Conservation (phyloP, 2,329 filamentous ascomycete species). For the Hawksworthiomyces lignivorus region DNA sequence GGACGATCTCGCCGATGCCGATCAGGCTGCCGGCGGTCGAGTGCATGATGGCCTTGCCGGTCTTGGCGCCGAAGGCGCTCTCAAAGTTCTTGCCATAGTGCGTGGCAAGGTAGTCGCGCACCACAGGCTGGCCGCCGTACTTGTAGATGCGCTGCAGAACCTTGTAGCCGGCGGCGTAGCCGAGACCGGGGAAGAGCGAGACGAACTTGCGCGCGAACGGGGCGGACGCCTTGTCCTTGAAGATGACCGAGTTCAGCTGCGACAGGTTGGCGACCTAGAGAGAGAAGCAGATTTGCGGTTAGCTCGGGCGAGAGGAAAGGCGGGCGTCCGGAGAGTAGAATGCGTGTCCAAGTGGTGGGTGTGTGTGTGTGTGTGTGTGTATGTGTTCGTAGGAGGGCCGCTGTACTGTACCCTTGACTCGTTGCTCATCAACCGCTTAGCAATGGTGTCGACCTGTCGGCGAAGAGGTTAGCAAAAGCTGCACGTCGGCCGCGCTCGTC, state of each 20-base stretch:
- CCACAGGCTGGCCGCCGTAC: constrained; percentile 94
- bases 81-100: constrained; percentile 83
- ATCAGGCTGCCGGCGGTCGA: constrained; percentile 93
- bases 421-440: constrained; percentile 99
- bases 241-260: constrained; percentile 84
- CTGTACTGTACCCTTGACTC: constrained; percentile 60
- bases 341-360: too few species aligned
- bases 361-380: too few species aligned
- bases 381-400: too few species aligned
- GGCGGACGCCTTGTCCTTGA: constrained; percentile 77
- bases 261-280: constrained; percentile 45
- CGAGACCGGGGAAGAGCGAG: constrained; percentile 91
- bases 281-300: too few species aligned
- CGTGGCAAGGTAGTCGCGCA: constrained; percentile 75
- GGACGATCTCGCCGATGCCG: constrained; percentile 92
- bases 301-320: too few species aligned
- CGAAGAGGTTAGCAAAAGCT: constrained; percentile 19
- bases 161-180: constrained; percentile 98
- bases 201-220: constrained; percentile 71
- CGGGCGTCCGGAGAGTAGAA: too few species aligned
- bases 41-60: constrained; percentile 96
- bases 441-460: constrained; percentile 84
- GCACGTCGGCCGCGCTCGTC: too few species aligned
- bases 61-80: constrained; percentile 86
- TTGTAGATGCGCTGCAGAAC: constrained; percentile 95